phyloP scores from a whole-genome alignment of 495 filamentous ascomycete species.

The Lineolata rhizophorae region DNA sequence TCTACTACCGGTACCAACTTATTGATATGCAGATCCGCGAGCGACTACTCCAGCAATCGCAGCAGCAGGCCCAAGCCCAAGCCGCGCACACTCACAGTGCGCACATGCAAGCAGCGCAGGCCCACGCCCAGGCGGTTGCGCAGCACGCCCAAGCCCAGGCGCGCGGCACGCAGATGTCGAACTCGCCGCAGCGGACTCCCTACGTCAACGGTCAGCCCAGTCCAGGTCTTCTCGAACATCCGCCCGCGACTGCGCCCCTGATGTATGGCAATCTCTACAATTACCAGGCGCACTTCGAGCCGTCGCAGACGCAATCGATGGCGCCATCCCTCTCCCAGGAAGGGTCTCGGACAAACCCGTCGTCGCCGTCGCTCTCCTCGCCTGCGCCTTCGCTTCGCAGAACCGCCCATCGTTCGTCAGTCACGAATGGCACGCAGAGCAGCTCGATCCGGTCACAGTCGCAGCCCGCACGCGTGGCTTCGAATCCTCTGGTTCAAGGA shows the following conservation, averaged over 20 bases:
- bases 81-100: too few species aligned
- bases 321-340: constrained; percentile 15
- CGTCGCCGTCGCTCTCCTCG: constrained; percentile 34
- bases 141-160: constrained; percentile 32
- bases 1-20: too few species aligned
- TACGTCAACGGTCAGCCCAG: too few species aligned
- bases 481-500: constrained; percentile 19
- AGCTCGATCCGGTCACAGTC: constrained; percentile 39
- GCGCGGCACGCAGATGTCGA: constrained; percentile 10
- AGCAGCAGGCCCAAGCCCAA: too few species aligned
- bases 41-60: too few species aligned
- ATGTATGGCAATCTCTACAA: too few species aligned
- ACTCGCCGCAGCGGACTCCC: constrained; percentile 7
- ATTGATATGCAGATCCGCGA: too few species aligned
- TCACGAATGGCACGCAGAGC: constrained; percentile 27
- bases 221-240: too few species aligned
- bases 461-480: constrained; percentile 35
- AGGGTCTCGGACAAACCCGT: constrained; percentile 30
- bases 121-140: constrained; percentile 14
- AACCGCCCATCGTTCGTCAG: constrained; percentile 32
- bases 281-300: too few species aligned
- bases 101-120: too few species aligned
- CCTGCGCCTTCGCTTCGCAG: constrained; percentile 32
- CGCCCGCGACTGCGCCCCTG: too few species aligned
- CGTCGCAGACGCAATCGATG: too few species aligned